Evolutionary conservation across 2,329 filamentous ascomycete genomes (phyloP).

Genomic region (Beauveria varroae): DNA sequence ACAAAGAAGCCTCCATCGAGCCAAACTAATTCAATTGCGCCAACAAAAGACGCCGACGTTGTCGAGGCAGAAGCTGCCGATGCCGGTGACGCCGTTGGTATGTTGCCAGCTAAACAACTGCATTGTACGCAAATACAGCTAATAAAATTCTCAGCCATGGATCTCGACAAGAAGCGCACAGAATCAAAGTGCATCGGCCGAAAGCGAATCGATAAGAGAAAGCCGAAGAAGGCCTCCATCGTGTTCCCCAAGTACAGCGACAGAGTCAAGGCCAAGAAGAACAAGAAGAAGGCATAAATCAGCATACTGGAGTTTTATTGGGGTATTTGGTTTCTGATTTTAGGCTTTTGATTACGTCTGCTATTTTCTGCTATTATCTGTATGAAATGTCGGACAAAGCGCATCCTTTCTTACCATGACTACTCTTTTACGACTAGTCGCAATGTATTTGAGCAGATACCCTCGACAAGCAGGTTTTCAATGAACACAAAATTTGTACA

Average conservation of each 20-base stretch:
- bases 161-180: conserved; percentile 43
- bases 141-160: conserved; percentile 38
- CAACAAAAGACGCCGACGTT: conserved; percentile 21
- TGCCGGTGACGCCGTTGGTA: conserved; percentile 17
- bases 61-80: conserved; percentile 22
- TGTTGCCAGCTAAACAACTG: conserved; percentile 4
- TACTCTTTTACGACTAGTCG: not conserved
- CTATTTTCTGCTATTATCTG: not conserved
- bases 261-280: conserved; percentile 39
- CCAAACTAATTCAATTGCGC: not conserved
- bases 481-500: not conserved
- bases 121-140: not conserved
- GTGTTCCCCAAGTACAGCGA: conserved; percentile 54
- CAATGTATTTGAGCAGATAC: conserved; percentile 3
- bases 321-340: not conserved
- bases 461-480: conserved; percentile 2
- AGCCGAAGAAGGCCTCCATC: conserved; percentile 47
- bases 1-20: conserved; percentile 11
- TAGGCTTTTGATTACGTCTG: not conserved
- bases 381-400: not conserved
- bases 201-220: conserved; percentile 51
- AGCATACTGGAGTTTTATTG: not conserved
- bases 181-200: conserved; percentile 31
- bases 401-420: not conserved
- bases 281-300: conserved; percentile 15